These are phyloP conservation scores for Chrysanthemum lavandulifolium DNA, from an alignment of 129 eudicot genomes.

Conservation along the genomic window DNA sequence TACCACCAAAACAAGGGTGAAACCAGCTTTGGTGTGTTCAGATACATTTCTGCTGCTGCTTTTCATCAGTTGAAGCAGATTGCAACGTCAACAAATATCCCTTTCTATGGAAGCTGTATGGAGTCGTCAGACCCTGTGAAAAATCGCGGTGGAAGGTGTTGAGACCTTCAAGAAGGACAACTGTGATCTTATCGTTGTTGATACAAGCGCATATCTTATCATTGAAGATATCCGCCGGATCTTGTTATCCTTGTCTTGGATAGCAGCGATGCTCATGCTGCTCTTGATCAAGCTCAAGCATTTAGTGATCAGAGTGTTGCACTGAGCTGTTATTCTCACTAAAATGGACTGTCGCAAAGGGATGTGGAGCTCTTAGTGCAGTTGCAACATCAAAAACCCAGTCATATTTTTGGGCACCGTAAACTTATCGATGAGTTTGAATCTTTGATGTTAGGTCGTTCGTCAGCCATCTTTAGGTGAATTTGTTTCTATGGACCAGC, in stretches of 20 bases:
- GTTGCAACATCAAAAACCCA: conserved; percentile 97
- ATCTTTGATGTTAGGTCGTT: conserved; percentile 84
- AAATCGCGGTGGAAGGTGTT: conserved; percentile 90
- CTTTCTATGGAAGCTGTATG: conserved; percentile 86
- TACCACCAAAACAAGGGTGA: conserved; percentile 92
- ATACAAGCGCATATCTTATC: conserved; percentile 89
- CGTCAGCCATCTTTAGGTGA: conserved; percentile 95
- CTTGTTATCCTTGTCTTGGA: conserved; percentile 94
- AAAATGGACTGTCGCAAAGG: conserved; percentile 99
- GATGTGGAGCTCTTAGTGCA: conserved; percentile 98
- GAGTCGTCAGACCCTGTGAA: conserved; percentile 85
- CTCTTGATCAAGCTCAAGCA: conserved; percentile 95
- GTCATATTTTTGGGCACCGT: conserved; percentile 89
- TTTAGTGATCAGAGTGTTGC: conserved; percentile 85
- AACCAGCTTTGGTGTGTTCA: conserved; percentile 92
- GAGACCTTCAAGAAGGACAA: conserved; percentile 82
- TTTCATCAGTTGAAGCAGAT: conserved; percentile 95
- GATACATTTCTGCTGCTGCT: conserved; percentile 92
- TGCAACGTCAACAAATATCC: conserved; percentile 89
- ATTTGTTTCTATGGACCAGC: conserved; percentile 91
- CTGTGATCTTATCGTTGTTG: conserved; percentile 85
- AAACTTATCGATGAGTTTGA: conserved; percentile 98
- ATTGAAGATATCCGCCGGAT: conserved; percentile 98
- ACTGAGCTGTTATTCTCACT: conserved; percentile 91
- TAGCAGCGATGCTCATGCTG: conserved; percentile 98